Base-by-base conservation (phyloP, 2,329 filamentous ascomycete genomes). In the Phialemoniopsis sp. region DNA sequence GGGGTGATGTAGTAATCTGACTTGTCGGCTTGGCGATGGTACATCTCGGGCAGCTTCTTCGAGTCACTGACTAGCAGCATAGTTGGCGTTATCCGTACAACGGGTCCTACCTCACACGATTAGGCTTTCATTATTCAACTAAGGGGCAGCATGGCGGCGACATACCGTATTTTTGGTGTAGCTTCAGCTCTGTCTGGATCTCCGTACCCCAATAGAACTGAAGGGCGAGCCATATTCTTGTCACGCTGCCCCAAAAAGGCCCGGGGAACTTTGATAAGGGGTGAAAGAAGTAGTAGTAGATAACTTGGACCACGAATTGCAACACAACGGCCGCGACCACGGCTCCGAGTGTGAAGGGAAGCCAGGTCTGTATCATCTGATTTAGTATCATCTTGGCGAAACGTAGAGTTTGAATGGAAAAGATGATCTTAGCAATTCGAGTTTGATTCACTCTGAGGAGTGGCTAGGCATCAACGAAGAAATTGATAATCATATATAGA, bases 1-100 rank as follows among this genome's bases (percentile, higher is more conserved):
- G 75, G 76, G 0, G 74, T 73, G 42, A 79, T 74, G 51, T 80
- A 81, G 53, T 78, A 70, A 36, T 74, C 65, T 2, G 72, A 73
- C 51, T 81, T 82, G 56, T 76, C 64, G 5, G 70, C 74, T 45
- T 72, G 62, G 16, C 74, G 68, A 38, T 66, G 63, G 56, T 80
- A 82, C 18, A 82, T 70, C 13, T 68, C 63, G 0, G 76, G 76
- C 3, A 81, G 62, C 49, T 74, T 71, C 2, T 63, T 70, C 0
- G 76, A 66, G 47, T 76, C 72, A 50, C 57, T 68, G 40, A 78
- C 68, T 5, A 76, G 58, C 15, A 79, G 63, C 48, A 78, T 60
- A 0, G 70, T 74, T 1, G 72, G 73, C 5, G 68, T 71, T 42
- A 78, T 66, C 15, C 73, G 67, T 31, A 79, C 60, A 13, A 77